Conservation (phyloP, 163 green algal genomes). For the Scenedesmus sp. region DNA sequence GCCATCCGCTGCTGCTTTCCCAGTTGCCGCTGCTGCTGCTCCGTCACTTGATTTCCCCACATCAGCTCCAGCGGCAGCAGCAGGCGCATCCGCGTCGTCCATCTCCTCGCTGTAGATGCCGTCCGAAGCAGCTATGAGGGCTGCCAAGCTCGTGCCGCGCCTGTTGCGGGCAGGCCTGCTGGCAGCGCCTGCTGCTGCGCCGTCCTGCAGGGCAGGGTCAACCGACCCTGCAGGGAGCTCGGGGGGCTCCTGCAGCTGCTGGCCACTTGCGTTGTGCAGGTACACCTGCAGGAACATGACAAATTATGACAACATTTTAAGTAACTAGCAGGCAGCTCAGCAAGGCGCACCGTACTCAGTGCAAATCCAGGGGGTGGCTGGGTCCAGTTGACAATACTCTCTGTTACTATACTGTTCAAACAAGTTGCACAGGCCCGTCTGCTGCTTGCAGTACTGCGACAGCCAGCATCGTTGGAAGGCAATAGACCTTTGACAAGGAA, state of each 20-base stretch:
- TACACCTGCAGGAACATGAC: conserved; percentile 21
- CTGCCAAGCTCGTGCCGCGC: conserved; percentile 24
- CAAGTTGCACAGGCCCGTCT: too few relatives aligned
- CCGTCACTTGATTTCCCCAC: not conserved
- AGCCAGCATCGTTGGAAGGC: not conserved
- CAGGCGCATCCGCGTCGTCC: not conserved
- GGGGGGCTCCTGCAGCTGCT: conserved; percentile 36
- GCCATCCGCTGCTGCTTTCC: conserved; percentile 2
- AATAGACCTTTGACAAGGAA: not conserved
- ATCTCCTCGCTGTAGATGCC: not conserved
- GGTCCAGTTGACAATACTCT: too few relatives aligned
- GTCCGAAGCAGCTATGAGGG: conserved; percentile 29
- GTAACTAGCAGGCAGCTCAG: not conserved
- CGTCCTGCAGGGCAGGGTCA: not conserved
- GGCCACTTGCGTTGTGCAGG: not conserved
- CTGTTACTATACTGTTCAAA: too few relatives aligned
- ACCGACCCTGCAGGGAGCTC: conserved; percentile 1
- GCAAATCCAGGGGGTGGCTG: too few relatives aligned
- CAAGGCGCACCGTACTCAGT: too few relatives aligned
- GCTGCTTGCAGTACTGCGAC: too few relatives aligned
- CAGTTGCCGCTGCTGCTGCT: conserved; percentile 1
- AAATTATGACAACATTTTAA: too few relatives aligned
- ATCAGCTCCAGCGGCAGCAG: not conserved
- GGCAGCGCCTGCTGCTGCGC: conserved; percentile 22
- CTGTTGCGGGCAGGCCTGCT: conserved; percentile 29